Conservation (phyloP, 345 rosid genomes). For the Chamaenerion angustifolium region DNA sequence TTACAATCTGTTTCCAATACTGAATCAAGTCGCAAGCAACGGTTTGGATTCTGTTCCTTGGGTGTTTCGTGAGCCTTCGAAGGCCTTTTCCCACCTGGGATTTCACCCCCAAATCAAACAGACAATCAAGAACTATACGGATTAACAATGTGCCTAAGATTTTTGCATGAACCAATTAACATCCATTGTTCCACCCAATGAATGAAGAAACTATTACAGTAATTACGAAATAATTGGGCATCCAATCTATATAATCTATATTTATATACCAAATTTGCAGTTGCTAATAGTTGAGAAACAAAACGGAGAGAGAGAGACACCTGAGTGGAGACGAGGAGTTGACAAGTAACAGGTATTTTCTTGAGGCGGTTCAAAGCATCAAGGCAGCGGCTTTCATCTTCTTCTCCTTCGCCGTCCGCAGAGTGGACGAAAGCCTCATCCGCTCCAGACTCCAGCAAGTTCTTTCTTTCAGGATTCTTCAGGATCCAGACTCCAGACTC, state of each 20-base stretch:
- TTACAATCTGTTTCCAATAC: slow-evolving; percentile 28
- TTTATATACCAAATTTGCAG: too few relatives aligned
- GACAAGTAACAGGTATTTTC: slow-evolving; percentile 16
- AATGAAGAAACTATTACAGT: too few relatives aligned
- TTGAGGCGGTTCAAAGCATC: slow-evolving; percentile 30
- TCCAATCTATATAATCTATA: too few relatives aligned
- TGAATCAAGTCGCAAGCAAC: slow-evolving; percentile 23
- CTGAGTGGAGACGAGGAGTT: slow-evolving; percentile 33
- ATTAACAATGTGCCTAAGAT: too few relatives aligned
- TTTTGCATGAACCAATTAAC: too few relatives aligned
- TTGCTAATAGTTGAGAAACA: too few relatives aligned
- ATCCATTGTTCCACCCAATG: too few relatives aligned
- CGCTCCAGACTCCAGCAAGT: too few relatives aligned
- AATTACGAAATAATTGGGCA: neutral
- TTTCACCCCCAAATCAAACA: neutral
- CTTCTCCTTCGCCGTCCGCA: slow-evolving; percentile 6
- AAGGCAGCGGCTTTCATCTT: slow-evolving; percentile 25
- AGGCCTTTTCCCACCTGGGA: slow-evolving; percentile 32
- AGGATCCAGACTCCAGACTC: too few relatives aligned
- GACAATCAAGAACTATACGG: neutral
- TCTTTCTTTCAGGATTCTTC: too few relatives aligned
- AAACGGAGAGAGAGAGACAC: too few relatives aligned
- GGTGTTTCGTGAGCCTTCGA: slow-evolving; percentile 34
- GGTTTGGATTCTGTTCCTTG: slow-evolving; percentile 22
- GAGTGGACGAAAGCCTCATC: slow-evolving; percentile 20